Evolutionary conservation across 1,284 basidiomycete genomes (phyloP), one percentile per base, ranked within the genome.

Genomic region (Apiotrichum mycotoxinovorans): DNA sequence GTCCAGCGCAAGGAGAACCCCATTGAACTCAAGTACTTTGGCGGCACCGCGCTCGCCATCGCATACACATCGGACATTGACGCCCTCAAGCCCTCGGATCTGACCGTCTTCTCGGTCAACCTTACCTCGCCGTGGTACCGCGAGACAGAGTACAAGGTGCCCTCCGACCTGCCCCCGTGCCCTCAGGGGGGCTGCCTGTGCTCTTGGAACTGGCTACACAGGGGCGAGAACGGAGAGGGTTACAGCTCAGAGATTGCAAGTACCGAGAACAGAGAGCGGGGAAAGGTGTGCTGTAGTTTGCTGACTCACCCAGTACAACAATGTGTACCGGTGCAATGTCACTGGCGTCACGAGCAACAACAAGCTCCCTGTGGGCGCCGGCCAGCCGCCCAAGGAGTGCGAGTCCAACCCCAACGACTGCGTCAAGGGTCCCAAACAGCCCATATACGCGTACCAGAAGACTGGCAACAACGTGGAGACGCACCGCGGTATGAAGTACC

Each of bases 221-320:
- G 9, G 9, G 22, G 9, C 23, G 17, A 50, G 25, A 5, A 18
- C 26, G 25, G 22, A 3, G 47, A 40, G 26, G 48, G 48, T 15
- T 50, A 50, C 11, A 25, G 37, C 22, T 3, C 3, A 9, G 48
- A 50, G n/a, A 50, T 50, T 17, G 44, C 30, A 17, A 45, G 44
- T 45, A 15, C 9, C 3, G 8, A 14, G 22, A n/a, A n/a, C n/a
- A n/a, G n/a, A n/a, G n/a, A n/a, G n/a, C n/a, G n/a, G n/a, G n/a
- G n/a, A n/a, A n/a, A n/a, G n/a, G n/a, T n/a, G n/a, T n/a, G n/a
- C n/a, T n/a, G n/a, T n/a, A n/a, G n/a, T n/a, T n/a, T n/a, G n/a
- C n/a, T n/a, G n/a, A n/a, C n/a, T n/a, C n/a, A n/a, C n/a, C n/a
- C 34, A 54, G 51, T 89, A 87, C 78, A 87, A 88, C 84, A 86